phyloP scores from a whole-genome alignment of 2,329 filamentous ascomycete species.

The Tolypocladium album region DNA sequence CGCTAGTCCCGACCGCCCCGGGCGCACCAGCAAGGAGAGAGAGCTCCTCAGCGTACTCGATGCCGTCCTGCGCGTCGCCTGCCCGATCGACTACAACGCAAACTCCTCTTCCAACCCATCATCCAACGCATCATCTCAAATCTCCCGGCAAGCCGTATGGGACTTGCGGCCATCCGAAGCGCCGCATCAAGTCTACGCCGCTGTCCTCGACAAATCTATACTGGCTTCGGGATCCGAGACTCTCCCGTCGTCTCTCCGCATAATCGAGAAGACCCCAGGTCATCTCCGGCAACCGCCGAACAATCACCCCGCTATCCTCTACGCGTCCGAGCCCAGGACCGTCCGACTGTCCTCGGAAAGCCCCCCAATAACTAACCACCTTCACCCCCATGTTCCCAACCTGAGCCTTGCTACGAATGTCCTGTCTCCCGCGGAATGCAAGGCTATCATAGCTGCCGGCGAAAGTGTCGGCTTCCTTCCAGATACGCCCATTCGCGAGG shows the following conservation, averaged over 20 bases:
- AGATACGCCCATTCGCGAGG: constrained; percentile 56
- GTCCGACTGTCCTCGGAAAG: constrained; percentile 35
- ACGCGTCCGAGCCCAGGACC: constrained; percentile 47
- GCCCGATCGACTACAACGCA: constrained; percentile 42
- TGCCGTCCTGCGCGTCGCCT: constrained; percentile 51
- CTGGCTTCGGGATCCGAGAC: constrained; percentile 26
- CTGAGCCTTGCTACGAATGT: constrained; percentile 50
- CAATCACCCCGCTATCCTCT: constrained; percentile 54
- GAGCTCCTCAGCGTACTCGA: constrained; percentile 53
- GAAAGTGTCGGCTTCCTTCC: constrained; percentile 57
- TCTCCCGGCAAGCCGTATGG: constrained; percentile 51
- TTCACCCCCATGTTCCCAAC: constrained; percentile 52
- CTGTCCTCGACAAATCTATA: constrained; percentile 47
- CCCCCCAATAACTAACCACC: constrained; percentile 39
- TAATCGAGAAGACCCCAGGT: constrained; percentile 53
- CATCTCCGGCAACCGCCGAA: constrained; percentile 56
- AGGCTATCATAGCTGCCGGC: constrained; percentile 53
- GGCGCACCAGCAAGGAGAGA: constrained; percentile 34
- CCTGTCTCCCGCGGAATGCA: constrained; percentile 50
- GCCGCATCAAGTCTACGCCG: constrained; percentile 39
- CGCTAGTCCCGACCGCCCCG: constrained; percentile 15
- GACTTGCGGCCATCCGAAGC: constrained; percentile 36
- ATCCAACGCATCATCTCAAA: constrained; percentile 28
- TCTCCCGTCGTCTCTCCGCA: constrained; percentile 26
- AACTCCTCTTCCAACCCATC: constrained; percentile 19